A percentile compares a stretch with the other conserved stretches of the same genome.
These are phyloP conservation scores for Aspergillus tamarii DNA, from an alignment of 2,329 filamentous ascomycete genomes.

Conservation along the genomic window DNA sequence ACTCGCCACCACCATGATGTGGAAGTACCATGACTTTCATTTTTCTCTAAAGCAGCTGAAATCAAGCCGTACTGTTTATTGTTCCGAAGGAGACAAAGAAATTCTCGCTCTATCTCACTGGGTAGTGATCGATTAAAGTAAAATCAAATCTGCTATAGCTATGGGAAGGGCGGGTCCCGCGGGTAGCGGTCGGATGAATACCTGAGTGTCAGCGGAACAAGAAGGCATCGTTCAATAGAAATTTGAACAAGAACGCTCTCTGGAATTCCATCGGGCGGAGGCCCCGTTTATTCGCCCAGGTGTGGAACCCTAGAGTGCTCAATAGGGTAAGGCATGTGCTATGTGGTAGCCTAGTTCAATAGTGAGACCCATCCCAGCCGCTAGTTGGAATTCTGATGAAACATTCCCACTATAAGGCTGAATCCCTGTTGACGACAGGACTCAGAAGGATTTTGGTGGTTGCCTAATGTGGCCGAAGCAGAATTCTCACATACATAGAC, in stretches of 20 bases:
- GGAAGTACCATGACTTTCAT: too few species aligned
- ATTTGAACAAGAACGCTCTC: too few species aligned
- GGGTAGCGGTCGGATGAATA: not conserved
- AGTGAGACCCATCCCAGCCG: not conserved
- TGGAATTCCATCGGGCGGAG: too few species aligned
- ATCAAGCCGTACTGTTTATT: too few species aligned
- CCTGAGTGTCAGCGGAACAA: not conserved
- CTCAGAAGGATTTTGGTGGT: not conserved
- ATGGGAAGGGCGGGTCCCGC: not conserved
- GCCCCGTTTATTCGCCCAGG: not conserved
- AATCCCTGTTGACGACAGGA: not conserved
- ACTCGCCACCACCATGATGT: too few species aligned
- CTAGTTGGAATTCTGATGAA: not conserved
- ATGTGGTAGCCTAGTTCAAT: not conserved
- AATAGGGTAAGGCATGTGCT: not conserved
- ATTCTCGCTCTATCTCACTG: too few species aligned
- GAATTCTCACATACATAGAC: not conserved
- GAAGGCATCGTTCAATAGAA: not conserved
- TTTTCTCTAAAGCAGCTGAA: too few species aligned
- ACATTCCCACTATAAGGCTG: not conserved
- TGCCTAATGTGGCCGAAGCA: not conserved
- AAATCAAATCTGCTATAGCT: not conserved
- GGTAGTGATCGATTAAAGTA: too few species aligned
- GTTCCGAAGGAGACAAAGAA: too few species aligned
- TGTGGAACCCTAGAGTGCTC: not conserved